These are phyloP conservation scores for Populus nigra DNA, from an alignment of 345 rosid genomes.

Conservation along the genomic window DNA sequence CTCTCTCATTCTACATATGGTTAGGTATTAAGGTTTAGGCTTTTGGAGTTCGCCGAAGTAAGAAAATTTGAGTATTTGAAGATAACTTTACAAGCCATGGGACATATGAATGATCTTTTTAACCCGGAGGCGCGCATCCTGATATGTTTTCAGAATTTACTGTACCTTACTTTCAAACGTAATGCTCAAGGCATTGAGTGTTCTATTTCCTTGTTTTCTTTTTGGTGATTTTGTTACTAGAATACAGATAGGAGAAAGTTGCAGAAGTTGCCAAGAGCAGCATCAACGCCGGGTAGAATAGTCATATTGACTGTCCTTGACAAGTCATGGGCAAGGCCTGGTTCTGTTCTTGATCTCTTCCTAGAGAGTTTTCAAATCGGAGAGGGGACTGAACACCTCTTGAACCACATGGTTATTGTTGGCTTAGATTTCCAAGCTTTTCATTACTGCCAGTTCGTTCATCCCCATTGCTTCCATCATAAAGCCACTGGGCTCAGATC, in stretches of 20 bases:
- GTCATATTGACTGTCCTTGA: constrained; percentile 48
- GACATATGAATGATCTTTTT: too few species aligned
- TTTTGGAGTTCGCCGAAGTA: too few species aligned
- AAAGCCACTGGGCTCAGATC: not conserved
- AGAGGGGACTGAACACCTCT: constrained; percentile 27
- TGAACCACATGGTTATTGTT: constrained; percentile 50
- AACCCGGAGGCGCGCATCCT: too few species aligned
- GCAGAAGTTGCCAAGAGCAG: constrained; percentile 27
- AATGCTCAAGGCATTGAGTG: not conserved
- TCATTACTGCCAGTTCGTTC: constrained; percentile 32
- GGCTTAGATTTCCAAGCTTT: constrained; percentile 41
- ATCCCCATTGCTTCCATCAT: constrained; percentile 41
- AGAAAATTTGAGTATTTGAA: too few species aligned
- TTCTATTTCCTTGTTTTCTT: not conserved
- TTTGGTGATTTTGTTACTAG: constrained; percentile 15
- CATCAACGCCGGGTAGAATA: constrained; percentile 30
- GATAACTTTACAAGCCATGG: too few species aligned
- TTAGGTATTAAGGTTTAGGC: too few species aligned
- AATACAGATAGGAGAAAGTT: constrained; percentile 15
- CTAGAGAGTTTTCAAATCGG: constrained; percentile 50
- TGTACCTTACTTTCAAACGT: too few species aligned
- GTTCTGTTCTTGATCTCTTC: constrained; percentile 48
- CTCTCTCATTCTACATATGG: too few species aligned
- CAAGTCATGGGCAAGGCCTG: constrained; percentile 39
- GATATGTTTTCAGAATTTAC: too few species aligned